These are phyloP conservation scores for Pedinophyceae sp. DNA, from an alignment of 139 green algal species.

Conservation along the genomic window DNA sequence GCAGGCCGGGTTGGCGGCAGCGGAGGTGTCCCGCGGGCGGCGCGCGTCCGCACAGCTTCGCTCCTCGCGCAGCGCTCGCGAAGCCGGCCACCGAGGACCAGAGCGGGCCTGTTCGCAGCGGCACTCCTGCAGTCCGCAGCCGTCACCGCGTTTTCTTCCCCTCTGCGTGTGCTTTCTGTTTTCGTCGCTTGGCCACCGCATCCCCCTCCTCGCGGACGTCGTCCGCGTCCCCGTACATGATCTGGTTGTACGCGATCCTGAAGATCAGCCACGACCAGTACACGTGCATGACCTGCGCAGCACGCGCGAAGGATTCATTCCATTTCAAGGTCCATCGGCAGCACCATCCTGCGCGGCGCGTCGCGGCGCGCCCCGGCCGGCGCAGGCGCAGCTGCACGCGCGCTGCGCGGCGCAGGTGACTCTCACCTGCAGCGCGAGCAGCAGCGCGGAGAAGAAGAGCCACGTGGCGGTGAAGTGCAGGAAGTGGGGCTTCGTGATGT, in stretches of 20 bases:
- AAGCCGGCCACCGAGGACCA: no score
- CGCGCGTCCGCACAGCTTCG: no score
- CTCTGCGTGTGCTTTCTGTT: no score
- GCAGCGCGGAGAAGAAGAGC: background rate
- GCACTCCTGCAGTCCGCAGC: no score
- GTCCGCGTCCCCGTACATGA: background rate
- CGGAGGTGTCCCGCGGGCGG: no score
- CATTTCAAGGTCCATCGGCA: conserved; percentile 13
- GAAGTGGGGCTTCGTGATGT: no score
- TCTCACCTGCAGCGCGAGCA: background rate
- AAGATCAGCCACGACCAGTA: conserved; percentile 67
- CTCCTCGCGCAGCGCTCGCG: no score
- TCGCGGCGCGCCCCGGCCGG: background rate
- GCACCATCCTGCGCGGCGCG: background rate
- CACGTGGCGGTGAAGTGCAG: conserved; percentile 1
- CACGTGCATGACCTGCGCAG: conserved; percentile 39
- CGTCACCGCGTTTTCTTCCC: no score
- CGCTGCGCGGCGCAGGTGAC: background rate
- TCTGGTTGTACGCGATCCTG: conserved; percentile 12
- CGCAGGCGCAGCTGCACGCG: background rate
- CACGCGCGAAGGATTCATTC: conserved; percentile 27
- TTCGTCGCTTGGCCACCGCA: no score
- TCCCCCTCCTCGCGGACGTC: background rate
- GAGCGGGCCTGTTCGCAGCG: no score
- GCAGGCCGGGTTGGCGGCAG: no score